Evolutionary conservation across 2,329 filamentous ascomycete genomes (phyloP).

Genomic region (Lasiodiplodia sp.): DNA sequence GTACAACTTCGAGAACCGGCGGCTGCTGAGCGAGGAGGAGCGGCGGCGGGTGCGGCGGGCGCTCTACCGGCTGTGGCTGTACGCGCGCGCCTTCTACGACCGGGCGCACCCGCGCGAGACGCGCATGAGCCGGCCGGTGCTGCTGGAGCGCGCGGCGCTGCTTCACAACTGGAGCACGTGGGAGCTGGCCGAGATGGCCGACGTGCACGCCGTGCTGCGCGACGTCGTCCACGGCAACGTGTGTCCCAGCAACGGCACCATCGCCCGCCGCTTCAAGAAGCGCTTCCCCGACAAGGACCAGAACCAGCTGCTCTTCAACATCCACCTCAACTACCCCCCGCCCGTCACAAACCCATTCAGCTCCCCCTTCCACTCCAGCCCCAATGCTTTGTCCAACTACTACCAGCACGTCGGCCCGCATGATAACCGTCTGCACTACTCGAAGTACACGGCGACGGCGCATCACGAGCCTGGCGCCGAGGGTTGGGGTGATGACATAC

Average conservation of each 20-base stretch:
- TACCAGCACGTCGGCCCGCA: conserved; percentile 41
- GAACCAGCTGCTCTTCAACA: conserved; percentile 60
- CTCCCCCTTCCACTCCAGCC: conserved; percentile 41
- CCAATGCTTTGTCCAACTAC: conserved; percentile 36
- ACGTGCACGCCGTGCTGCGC: conserved; percentile 62
- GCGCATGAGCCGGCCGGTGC: conserved; percentile 55
- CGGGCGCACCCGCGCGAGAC: conserved; percentile 58
- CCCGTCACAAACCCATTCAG: conserved; percentile 51
- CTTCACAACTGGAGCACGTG: conserved; percentile 65
- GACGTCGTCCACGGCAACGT: conserved; percentile 65
- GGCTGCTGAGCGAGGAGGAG: conserved; percentile 59
- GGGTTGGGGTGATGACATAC: conserved; percentile 70
- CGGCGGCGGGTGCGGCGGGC: conserved; percentile 62
- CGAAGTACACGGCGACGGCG: conserved; percentile 56
- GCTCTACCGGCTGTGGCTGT: conserved; percentile 68
- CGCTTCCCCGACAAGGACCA: conserved; percentile 59
- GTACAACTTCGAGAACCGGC: conserved; percentile 61
- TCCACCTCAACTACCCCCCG: conserved; percentile 59
- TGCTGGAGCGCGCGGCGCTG: conserved; percentile 62
- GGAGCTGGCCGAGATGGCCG: conserved; percentile 67
- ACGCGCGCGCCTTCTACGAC: conserved; percentile 65
- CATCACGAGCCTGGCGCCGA: conserved; percentile 63
- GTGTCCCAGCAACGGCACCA: conserved; percentile 68
- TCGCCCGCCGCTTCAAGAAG: conserved; percentile 65
- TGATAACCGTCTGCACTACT: conserved; percentile 50